Evolutionary conservation across 768 basidiomycete genomes (phyloP), one percentile per base, ranked within the genome.

Genomic region (Rhizopogon salebrosus): DNA sequence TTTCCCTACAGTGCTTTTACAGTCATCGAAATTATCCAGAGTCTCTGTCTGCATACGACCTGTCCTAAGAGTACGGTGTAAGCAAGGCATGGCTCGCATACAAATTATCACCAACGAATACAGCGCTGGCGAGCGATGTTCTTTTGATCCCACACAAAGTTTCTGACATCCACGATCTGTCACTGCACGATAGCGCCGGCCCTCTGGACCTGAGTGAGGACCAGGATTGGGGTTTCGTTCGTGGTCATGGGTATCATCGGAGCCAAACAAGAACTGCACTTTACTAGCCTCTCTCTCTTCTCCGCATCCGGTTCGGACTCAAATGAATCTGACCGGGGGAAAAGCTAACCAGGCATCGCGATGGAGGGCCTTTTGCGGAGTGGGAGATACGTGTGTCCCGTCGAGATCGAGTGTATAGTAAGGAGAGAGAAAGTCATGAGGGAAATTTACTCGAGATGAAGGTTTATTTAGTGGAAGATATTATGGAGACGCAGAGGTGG

Each of bases 301-400:
- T 29, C 13, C 3, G 22, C n/a, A 18, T 23, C n/a, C 18, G n/a
- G 36, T 20, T 72, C 72, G 23, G 83, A 80, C 27, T 82, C 70
- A 10, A 82, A 70, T n/a, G 87, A 87, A 0, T 81, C 76, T 0
- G 89, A 88, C 8, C 87, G 82, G 4, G 87, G 80, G 62, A 83
- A 88, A 11, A 92, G 78, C 1, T 89, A 79, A 6, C 89, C 89
- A 20, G 89, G 89, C 89, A 92, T 92, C 1, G 82, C 83, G 0
- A 77, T 60, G 3, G 80, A 80, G 7, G 70, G 69, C n/a, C 65
- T 56, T 38, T 60, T 67, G 31, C 52, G 65, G 48, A 67, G 37
- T 49, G 8, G 20, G 29, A 18, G 45, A 5, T 46, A 46, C 31
- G 8, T 31, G 7, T 4, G 18, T 20, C n/a, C 27, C 67, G 70